phyloP scores from a whole-genome alignment of 169 alveolate genomes.

The Plasmodium gonderi region DNA sequence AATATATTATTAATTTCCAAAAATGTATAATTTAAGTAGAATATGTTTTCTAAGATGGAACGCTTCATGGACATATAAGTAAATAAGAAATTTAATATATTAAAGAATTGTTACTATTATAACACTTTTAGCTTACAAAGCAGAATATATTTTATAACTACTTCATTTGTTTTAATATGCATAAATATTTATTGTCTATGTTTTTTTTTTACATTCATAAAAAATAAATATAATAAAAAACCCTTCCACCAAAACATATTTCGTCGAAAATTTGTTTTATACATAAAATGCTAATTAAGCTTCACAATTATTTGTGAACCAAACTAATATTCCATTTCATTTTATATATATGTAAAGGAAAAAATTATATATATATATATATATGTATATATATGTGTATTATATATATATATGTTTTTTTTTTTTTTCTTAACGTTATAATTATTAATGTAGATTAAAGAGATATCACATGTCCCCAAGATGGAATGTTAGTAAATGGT shows the following conservation, averaged over 20 bases:
- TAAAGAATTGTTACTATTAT: background rate
- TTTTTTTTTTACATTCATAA: background rate
- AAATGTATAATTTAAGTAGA: slow-evolving; percentile 47
- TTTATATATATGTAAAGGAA: background rate
- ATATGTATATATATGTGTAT: background rate
- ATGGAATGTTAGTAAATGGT: slow-evolving; percentile 76
- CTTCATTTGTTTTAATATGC: background rate
- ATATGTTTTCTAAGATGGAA: slow-evolving; percentile 44
- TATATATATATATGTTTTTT: background rate
- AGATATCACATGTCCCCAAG: slow-evolving; percentile 77
- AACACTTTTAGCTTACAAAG: background rate
- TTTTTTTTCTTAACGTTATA: slow-evolving; percentile 17
- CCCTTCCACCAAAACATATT: background rate
- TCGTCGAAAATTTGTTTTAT: background rate
- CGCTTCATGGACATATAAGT: slow-evolving; percentile 76
- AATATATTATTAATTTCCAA: slow-evolving; percentile 1
- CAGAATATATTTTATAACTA: background rate
- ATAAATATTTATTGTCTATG: background rate
- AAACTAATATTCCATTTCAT: background rate
- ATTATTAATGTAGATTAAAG: slow-evolving; percentile 68
- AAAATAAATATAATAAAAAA: too few relatives aligned
- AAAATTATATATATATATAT: background rate
- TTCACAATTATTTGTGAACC: background rate
- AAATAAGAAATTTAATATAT: slow-evolving; percentile 49
- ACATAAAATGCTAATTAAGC: background rate